Evolutionary conservation across 1,284 basidiomycete species (phyloP).

Genomic region (Chondrostereum purpureum): DNA sequence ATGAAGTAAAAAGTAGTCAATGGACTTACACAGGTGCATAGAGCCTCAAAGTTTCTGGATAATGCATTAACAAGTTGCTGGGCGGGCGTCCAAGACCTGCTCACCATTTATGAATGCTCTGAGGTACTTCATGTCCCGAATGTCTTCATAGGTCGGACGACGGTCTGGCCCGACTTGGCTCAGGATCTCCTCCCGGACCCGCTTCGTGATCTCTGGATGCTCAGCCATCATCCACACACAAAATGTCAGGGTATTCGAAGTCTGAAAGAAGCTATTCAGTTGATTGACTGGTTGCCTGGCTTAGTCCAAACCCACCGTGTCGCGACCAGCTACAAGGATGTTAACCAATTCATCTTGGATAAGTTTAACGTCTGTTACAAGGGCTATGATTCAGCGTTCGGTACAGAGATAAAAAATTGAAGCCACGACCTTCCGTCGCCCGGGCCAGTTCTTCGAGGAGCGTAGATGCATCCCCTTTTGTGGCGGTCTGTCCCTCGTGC

Average conservation of each 20-base stretch:
- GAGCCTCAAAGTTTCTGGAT: slow-evolving; percentile 23
- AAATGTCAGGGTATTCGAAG: slow-evolving; percentile 34
- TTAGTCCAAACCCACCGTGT: slow-evolving; percentile 26
- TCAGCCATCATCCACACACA: slow-evolving; percentile 39
- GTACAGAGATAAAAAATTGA: background rate
- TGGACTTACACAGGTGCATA: slow-evolving; percentile 22
- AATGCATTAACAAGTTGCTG: background rate
- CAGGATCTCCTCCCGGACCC: slow-evolving; percentile 37
- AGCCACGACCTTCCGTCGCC: slow-evolving; percentile 24
- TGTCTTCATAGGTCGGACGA: slow-evolving; percentile 25
- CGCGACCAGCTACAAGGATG: slow-evolving; percentile 31
- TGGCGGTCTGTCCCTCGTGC: slow-evolving; percentile 14
- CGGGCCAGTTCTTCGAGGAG: slow-evolving; percentile 34
- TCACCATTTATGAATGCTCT: slow-evolving; percentile 30
- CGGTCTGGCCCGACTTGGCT: slow-evolving; percentile 27
- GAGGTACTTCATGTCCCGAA: slow-evolving; percentile 27
- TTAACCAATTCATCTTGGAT: slow-evolving; percentile 37
- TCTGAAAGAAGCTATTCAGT: slow-evolving; percentile 18
- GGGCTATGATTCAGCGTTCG: no score
- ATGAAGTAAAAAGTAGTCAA: background rate
- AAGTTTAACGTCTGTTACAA: slow-evolving; percentile 23
- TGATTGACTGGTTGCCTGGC: background rate
- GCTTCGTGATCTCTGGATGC: slow-evolving; percentile 30
- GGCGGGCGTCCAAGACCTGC: background rate
- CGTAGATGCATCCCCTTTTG: slow-evolving; percentile 28